Evolutionary conservation across 1,284 basidiomycete genomes (phyloP), one percentile per base, ranked within the genome.

Genomic region (Retiboletus flavoniger): DNA sequence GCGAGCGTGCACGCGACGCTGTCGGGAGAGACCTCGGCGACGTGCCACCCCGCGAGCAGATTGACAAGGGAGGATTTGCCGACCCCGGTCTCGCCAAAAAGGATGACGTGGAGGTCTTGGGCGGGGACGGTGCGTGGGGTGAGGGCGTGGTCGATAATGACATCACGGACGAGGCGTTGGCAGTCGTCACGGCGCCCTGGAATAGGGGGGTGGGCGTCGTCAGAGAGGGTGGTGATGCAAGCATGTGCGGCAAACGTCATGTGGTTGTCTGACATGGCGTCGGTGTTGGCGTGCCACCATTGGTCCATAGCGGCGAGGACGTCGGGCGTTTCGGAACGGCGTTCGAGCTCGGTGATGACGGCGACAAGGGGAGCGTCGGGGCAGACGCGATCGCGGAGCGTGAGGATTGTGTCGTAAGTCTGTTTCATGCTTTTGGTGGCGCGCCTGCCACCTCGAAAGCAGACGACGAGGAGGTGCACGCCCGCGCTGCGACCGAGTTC

Each of bases 41-140:
- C 52, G 11, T 50, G 51, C 59, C 67, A 55, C 32, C 68, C 66
- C 3, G 67, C 64, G 29, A 67, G 65, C 17, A 67, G 64, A 32
- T 67, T 67, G 41, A 68, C 52, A 35, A 67, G 57, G 7, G 68
- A 67, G 24, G 66, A 69, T 43, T 70, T 67, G 10, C 65, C 65
- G 9, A 67, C 64, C 3, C 68, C 68, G 0, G 63, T 61, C 36
- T 65, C 60, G 0, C 64, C 67, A 21, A 70, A 67, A 34, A 70
- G 52, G 19, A 70, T 54, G 24, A 68, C 38, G 32, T 65, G 63
- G 42, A 68, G 44, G 49, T 68, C 63, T 36, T 60, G 61, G 49
- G 47, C 4, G 31, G 63, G 55, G 6, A 35, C 45, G 28, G 47
- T 53, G 3, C 63, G 65, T 9, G 63, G 61, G 0, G 53, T 65